Base-by-base conservation (phyloP, 768 basidiomycete species). In the Dendrothele bispora region DNA sequence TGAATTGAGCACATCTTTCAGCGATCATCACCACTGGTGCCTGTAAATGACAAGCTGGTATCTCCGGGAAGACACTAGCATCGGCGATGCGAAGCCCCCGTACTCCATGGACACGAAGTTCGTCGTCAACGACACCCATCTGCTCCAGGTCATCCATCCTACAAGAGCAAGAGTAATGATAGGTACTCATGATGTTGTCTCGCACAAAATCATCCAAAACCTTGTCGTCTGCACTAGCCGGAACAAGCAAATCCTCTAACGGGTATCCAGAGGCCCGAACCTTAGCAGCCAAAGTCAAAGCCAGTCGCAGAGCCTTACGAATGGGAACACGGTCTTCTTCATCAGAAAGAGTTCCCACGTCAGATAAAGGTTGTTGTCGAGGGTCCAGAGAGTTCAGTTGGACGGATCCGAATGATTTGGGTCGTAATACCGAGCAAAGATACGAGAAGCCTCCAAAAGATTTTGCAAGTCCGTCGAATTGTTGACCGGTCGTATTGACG, bases 101-200 rank as follows among this genome's bases (percentile, higher is more conserved):
- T 2, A 71, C 59, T 15, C 77, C 77, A 59, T 77, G 68, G 0
- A 78, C 77, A 14, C 61, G 51, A 12, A 74, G 52, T 26, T 68
- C 58, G 39, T 69, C 67, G 50, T 74, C 73, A 35, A 79, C 73
- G 2, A 76, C 74, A 34, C 77, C 77, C 14, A 25, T 3, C 10
- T 48, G 27, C 11, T 21, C 21, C 28, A 40, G 37, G 3, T 15
- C 14, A 34, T n/a, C 46, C 50, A 52, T 52, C 20, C 46, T 15
- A 48, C 50, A 52, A 17, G 50, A 40, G 3, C 46, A 52, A 25
- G 50, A 47, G 34, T 47, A 48, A 22, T 52, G 50, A 37, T 41
- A 41, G 5, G 46, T 48, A 18, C 30, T 48, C 22, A n/a, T 35
- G 11, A 41, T 8, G 10, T 48, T 34, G 5, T 35, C 2, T 11